These are phyloP conservation scores for Exutisphaerella laricina DNA, from an alignment of 2,329 filamentous ascomycete genomes.

Conservation along the genomic window DNA sequence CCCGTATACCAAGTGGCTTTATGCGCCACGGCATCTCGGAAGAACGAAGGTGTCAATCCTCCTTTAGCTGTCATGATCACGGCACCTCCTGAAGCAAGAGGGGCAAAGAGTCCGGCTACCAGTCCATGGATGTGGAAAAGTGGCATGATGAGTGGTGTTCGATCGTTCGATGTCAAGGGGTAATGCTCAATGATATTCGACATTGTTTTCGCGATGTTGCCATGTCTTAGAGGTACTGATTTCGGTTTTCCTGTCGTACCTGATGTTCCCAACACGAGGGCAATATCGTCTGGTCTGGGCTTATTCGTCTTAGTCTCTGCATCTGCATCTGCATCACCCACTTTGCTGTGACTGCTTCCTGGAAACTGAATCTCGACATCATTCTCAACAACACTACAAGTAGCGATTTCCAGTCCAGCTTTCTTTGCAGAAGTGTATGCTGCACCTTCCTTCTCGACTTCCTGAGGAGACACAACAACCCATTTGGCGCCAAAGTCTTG, in stretches of 20 bases:
- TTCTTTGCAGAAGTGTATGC: too few species aligned
- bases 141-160: slow-evolving; percentile 83
- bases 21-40: slow-evolving; percentile 66
- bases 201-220: slow-evolving; percentile 75
- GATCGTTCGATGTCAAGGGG: slow-evolving; percentile 61
- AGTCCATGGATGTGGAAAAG: slow-evolving; percentile 85
- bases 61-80: slow-evolving; percentile 72
- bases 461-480: too few species aligned
- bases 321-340: too few species aligned
- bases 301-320: too few species aligned
- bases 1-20: slow-evolving; percentile 86
- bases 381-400: too few species aligned
- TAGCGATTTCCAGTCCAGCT: too few species aligned
- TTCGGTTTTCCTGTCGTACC: slow-evolving; percentile 82
- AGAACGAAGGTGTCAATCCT: slow-evolving; percentile 81
- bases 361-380: too few species aligned
- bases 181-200: slow-evolving; percentile 75
- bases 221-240: slow-evolving; percentile 73
- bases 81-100: slow-evolving; percentile 67
- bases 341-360: too few species aligned
- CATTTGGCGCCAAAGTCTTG: too few species aligned
- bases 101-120: slow-evolving; percentile 72
- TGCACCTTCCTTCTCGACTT: too few species aligned
- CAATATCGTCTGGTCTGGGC: too few species aligned
- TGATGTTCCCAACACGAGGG: slow-evolving; percentile 74